Evolutionary conservation across 2,329 filamentous ascomycete genomes (phyloP).

Genomic region (Monilinia vaccinii-corymbosi): DNA sequence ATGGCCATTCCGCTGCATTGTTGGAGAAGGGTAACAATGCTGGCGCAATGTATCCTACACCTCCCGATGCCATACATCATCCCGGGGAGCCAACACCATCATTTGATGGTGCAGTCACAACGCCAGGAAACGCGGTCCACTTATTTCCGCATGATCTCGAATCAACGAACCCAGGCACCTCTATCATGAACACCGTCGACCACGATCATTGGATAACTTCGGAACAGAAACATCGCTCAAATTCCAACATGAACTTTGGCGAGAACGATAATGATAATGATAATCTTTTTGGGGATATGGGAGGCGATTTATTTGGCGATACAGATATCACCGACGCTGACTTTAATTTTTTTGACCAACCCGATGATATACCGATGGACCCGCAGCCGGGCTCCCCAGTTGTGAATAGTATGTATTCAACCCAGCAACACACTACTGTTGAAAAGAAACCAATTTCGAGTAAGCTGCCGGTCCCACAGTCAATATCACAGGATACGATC

Average conservation of each 20-base stretch:
- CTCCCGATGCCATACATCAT: conserved; percentile 55
- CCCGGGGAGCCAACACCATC: conserved; percentile 44
- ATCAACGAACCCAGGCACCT: conserved; percentile 19
- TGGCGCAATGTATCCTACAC: conserved; percentile 61
- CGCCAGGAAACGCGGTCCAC: conserved; percentile 39
- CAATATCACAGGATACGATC: neutral
- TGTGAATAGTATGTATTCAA: neutral
- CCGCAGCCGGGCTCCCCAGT: neutral
- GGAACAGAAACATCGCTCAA: conserved; percentile 20
- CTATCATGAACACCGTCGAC: conserved; percentile 17
- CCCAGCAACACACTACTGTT: neutral
- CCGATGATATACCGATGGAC: conserved; percentile 28
- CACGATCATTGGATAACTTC: conserved; percentile 24
- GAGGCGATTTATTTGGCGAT: conserved; percentile 59
- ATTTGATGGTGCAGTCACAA: conserved; percentile 46
- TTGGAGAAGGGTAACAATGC: conserved; percentile 41
- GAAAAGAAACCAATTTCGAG: neutral
- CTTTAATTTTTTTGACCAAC: conserved; percentile 74
- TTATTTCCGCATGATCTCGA: conserved; percentile 33
- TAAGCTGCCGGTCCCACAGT: neutral
- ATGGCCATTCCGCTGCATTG: conserved; percentile 43
- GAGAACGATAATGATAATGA: conserved; percentile 31
- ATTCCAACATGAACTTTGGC: conserved; percentile 19
- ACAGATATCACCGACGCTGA: conserved; percentile 66
- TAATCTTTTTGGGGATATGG: conserved; percentile 58